Base-by-base conservation (phyloP, 306 rosid species). In the Fagus crenata region DNA sequence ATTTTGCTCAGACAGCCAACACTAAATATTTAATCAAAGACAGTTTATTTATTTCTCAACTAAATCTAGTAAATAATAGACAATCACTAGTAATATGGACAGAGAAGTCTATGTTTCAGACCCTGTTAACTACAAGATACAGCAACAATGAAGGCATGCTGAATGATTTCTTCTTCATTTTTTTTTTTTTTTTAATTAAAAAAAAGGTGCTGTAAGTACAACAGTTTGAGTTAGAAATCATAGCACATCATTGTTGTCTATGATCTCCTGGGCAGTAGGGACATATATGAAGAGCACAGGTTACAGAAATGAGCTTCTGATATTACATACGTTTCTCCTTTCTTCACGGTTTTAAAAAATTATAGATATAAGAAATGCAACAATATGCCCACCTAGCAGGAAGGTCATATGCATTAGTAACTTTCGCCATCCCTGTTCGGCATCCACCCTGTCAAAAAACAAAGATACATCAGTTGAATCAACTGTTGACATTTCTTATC, bases 401-500 rank as follows among this genome's bases (percentile, higher is more conserved):
- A 86, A 96, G 99, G 79, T 96, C 93, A 56, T 91, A 96, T 6
- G 93, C 99, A 81, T 74, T 87, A 77, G 99, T 89, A 84, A 83
- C 89, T 90, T 91, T 96, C 73, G 99, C 98, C 99, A 96, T 91
- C 83, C 99, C 99, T 46, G 98, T 96, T 74, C 99, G 92, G 78
- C 99, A 96, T 71, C 98, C 99, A 82, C 98, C 99, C 99, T 96
- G 75, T 58, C 85, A 80, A 79, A 56, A 87, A 46, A 54, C 36
- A 81, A 78, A 85, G 82, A 75, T 76, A 70, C 42, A 76, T 39
- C 61, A 61, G 71, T 73, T 82, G 71, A 81, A 78, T 71, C 79
- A 35, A 78, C 37, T 12, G 37, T 59, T 64, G 71, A 65, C 65
- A 73, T 18, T 75, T 61, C 67, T 70, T 59, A 54, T 49, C 60